phyloP scores from a whole-genome alignment of 2,329 filamentous ascomycete genomes.

The Zymoseptoria pseudotritici region DNA sequence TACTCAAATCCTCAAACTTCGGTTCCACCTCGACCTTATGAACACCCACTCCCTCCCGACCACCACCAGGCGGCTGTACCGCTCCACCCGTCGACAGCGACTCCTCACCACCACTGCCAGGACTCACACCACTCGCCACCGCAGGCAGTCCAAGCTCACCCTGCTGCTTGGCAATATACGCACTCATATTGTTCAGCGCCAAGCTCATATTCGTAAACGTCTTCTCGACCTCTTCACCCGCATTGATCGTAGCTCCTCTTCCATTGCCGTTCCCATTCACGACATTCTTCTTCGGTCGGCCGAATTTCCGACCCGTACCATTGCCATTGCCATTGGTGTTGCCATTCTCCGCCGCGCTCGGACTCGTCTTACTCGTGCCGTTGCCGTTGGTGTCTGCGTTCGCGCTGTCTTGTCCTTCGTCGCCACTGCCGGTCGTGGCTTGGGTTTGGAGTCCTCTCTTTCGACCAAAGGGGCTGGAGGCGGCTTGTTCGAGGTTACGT shows the following conservation, averaged over 20 bases:
- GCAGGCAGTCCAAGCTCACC: slow-evolving; percentile 5
- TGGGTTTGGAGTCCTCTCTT: slow-evolving; percentile 19
- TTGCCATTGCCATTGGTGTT: slow-evolving; percentile 29
- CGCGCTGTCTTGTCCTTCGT: slow-evolving; percentile 26
- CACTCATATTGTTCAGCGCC: slow-evolving; percentile 12
- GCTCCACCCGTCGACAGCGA: slow-evolving; percentile 5
- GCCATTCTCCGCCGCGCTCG: slow-evolving; percentile 36
- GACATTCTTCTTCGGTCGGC: slow-evolving; percentile 23
- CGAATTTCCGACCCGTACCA: slow-evolving; percentile 20
- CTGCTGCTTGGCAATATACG: slow-evolving; percentile 11
- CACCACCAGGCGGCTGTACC: slow-evolving; percentile 1
- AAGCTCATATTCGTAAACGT: slow-evolving; percentile 21
- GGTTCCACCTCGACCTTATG: neutral
- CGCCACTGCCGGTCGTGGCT: slow-evolving; percentile 25
- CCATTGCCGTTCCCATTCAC: slow-evolving; percentile 20
- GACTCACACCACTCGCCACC: neutral
- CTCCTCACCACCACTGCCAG: slow-evolving; percentile 3
- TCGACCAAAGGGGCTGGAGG: slow-evolving; percentile 40
- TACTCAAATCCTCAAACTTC: slow-evolving; percentile 1
- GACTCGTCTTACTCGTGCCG: slow-evolving; percentile 13
- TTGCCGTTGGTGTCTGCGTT: slow-evolving; percentile 28
- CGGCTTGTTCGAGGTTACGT: slow-evolving; percentile 39
- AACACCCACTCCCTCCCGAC: neutral
- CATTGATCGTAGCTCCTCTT: slow-evolving; percentile 4
- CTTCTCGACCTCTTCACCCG: slow-evolving; percentile 15